Evolutionary conservation across 352 stramenopile genomes (phyloP), one percentile per base, ranked within the genome.

Genomic region (Phytophthora tentaculata): DNA sequence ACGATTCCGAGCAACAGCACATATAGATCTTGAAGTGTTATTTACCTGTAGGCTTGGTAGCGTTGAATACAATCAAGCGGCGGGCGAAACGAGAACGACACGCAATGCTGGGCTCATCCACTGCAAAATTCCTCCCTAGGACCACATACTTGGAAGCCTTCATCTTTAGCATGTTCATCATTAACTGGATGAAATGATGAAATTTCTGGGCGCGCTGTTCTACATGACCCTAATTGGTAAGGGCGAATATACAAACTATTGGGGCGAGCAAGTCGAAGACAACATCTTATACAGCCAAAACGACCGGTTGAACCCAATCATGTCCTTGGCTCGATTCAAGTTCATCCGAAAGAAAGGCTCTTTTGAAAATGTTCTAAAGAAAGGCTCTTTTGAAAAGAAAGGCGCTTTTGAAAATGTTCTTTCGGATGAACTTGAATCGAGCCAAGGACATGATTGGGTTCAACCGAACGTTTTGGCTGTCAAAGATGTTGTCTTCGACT

Each of bases 11-110:
- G 41, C 45, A 63, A n/a, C 53, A 58, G 19, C 49, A 57, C 22
- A 47, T 54, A 13, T 61, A 62, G 3, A 57, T 45, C 29, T 61
- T 61, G 22, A 69, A 69, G 20, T 57, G 53, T 14, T 66, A 66
- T n/a, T 63, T 66, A 19, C 59, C 37, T 10, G 59, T 70, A 0
- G 68, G 64, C 41, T 75, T 77, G 13, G 14, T 29, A 1, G 58
- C 37, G 23, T 77, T 77, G 54, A 60, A 77, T 22, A 77, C 55
- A 32, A 80, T 80, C 0, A 77, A 23, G 41, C 77, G 64, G 1
- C 69, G 61, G 16, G 28, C 68, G 50, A 57, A 73, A 48, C 61
- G 69, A 5, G 52, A 59, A 23, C 35, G 32, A 19, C 52, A 49
- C 9, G 14, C 52, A n/a, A 39, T 47, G 26, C 32, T 59, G 7